Evolutionary conservation across 208 protist species (phyloP).

Genomic region (Trypanosoma scelopori): DNA sequence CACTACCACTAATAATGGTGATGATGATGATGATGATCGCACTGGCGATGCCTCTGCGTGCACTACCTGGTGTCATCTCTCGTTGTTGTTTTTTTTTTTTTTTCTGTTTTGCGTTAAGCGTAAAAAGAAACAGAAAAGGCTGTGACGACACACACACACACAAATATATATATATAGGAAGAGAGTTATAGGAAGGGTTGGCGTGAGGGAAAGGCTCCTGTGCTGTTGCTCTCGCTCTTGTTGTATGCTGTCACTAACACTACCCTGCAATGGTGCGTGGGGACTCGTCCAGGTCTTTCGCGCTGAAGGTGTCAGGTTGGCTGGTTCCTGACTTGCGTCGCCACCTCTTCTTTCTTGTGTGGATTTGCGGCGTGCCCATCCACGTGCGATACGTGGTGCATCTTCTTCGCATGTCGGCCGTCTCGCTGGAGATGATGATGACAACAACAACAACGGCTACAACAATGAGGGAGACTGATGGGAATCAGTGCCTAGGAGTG

Average conservation of each 20-base stretch:
- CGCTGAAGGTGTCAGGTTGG: conserved; percentile 27
- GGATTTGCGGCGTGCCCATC: conserved; percentile 64
- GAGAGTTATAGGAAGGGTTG: no score
- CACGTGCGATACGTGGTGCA: conserved; percentile 55
- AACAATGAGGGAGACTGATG: background rate
- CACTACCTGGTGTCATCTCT: no score
- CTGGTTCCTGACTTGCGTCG: conserved; percentile 37
- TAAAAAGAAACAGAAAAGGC: background rate
- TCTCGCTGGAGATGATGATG: conserved; percentile 1
- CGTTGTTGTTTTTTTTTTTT: background rate
- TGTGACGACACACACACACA: no score
- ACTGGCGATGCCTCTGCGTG: background rate
- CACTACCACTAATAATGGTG: background rate
- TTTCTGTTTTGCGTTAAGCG: background rate
- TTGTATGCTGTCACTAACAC: background rate
- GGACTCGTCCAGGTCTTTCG: conserved; percentile 7
- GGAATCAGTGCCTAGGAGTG: background rate
- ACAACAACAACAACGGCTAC: background rate
- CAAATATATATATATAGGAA: no score
- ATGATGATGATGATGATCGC: background rate
- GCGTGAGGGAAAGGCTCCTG: background rate
- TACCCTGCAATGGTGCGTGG: background rate
- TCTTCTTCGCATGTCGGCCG: conserved; percentile 33
- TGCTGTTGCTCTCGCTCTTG: background rate
- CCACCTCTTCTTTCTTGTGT: conserved; percentile 65